Evolutionary conservation across 83 land plant species (phyloP), one percentile per base, ranked within the genome.

Genomic region (Larix sibirica): DNA sequence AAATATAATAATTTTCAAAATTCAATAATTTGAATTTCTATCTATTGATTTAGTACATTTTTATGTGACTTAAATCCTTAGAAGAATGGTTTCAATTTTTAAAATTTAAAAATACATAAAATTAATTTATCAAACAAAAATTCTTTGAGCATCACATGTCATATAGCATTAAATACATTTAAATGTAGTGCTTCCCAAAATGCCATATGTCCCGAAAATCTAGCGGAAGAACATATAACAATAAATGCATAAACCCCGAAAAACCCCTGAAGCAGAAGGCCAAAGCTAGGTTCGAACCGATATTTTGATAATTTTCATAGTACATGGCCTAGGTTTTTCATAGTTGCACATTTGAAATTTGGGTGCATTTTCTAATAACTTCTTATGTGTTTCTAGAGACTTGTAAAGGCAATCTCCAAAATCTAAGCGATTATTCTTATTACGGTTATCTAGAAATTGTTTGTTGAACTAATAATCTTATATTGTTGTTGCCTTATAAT

Each of bases 201-300:
- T 21, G 81, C 92, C 90, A 90, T 18, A 90, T 80, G 6, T 62
- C 73, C 10, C 61, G 12, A 64, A 90, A 86, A 81, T 88, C 85
- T 6, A 82, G 84, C 31, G 88, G 88, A 63, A 88, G 80, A 20
- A 77, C 82, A 17, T 79, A 75, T n/a, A 83, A 68, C 73, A 88
- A 31, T 23, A 77, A 20, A 3, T 82, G 84, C 26, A 81, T 44
- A 44, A 74, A 73, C 16, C 58, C 58, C 1, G 28, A 58, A 10
- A 74, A 21, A 44, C 77, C 77, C 26, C 58, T 16, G 5, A 74
- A 74, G 58, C 24, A 74, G 17, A 74, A 73, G 56, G 54, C 77
- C 54, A 73, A 2, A 42, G 77, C 56, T 73, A 73, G 77, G 14
- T 73, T 73, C 20, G 56, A 4, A 73, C 77, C 1, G 77, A 40